Evolutionary conservation across 2,329 filamentous ascomycete species (phyloP).

Genomic region (Dactylellina parvicollis): DNA sequence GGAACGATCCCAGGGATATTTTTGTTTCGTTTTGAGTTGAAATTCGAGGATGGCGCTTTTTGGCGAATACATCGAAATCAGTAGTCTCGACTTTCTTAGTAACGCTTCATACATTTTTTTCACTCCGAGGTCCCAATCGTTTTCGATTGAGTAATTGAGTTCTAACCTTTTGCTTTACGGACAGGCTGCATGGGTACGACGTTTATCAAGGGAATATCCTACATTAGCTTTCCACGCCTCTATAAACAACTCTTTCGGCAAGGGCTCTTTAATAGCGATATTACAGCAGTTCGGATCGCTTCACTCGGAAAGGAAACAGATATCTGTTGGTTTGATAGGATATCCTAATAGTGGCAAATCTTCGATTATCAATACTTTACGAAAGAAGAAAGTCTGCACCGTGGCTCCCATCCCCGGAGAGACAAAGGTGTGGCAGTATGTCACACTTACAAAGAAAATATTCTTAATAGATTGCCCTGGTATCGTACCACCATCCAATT

Average conservation of each 20-base stretch:
- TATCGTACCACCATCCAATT: slow-evolving; percentile 87
- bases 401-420: slow-evolving; percentile 95
- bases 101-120: slow-evolving; percentile 84
- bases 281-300: slow-evolving; percentile 91
- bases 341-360: slow-evolving; percentile 97
- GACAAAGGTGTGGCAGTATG: slow-evolving; percentile 98
- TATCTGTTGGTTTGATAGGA: slow-evolving; percentile 87
- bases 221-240: slow-evolving; percentile 94
- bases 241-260: slow-evolving; percentile 95
- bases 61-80: slow-evolving; percentile 63
- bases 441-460: slow-evolving; percentile 92
- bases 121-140: slow-evolving; percentile 55
- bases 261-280: slow-evolving; percentile 90
- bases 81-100: slow-evolving; percentile 94
- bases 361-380: slow-evolving; percentile 94
- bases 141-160: slow-evolving; percentile 53
- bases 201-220: slow-evolving; percentile 87
- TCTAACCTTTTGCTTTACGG: slow-evolving; percentile 28
- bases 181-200: slow-evolving; percentile 91
- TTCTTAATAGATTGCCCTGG: slow-evolving; percentile 97
- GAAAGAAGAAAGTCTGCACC: slow-evolving; percentile 92
- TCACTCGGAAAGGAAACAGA: slow-evolving; percentile 90
- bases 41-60: slow-evolving; percentile 60
- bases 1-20: slow-evolving; percentile 64
- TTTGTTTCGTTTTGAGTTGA: slow-evolving; percentile 98